These are phyloP conservation scores for Quercus rubra DNA, from an alignment of 306 rosid species.

Conservation along the genomic window DNA sequence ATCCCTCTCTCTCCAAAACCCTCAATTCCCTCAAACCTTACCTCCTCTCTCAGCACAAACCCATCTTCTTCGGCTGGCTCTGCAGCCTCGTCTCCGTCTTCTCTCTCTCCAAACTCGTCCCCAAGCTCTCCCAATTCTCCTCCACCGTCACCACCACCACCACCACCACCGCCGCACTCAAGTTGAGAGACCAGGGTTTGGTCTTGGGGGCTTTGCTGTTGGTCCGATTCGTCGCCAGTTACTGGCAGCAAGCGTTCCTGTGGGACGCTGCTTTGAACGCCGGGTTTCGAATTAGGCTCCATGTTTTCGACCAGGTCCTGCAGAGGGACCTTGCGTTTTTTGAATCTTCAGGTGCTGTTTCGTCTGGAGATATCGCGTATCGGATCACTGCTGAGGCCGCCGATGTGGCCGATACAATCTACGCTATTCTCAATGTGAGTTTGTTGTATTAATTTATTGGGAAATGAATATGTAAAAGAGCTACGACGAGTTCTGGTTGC, in stretches of 20 bases:
- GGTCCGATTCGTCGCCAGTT: slow-evolving; percentile 48
- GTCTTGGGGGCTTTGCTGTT: slow-evolving; percentile 42
- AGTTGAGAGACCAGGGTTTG: slow-evolving; percentile 31
- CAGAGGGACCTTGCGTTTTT: slow-evolving; percentile 57
- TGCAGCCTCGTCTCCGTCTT: slow-evolving; percentile 65
- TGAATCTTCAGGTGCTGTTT: slow-evolving; percentile 43
- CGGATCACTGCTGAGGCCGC: slow-evolving; percentile 88
- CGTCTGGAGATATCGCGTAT: slow-evolving; percentile 69
- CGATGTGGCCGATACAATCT: slow-evolving; percentile 58
- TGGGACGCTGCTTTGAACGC: slow-evolving; percentile 85
- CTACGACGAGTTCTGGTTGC: no score
- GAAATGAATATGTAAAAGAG: no score
- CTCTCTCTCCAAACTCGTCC: slow-evolving; percentile 57
- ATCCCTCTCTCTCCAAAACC: slow-evolving; percentile 19
- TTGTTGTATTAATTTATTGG: not conserved
- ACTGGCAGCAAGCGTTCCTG: slow-evolving; percentile 71
- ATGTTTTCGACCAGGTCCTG: slow-evolving; percentile 54
- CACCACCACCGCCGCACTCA: slow-evolving; percentile 1
- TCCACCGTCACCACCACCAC: slow-evolving; percentile 22
- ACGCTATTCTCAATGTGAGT: slow-evolving; percentile 76
- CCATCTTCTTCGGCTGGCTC: slow-evolving; percentile 70
- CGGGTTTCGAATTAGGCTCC: slow-evolving; percentile 47
- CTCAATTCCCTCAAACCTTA: slow-evolving; percentile 48
- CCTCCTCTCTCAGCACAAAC: slow-evolving; percentile 37
- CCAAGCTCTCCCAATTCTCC: slow-evolving; percentile 38